Evolutionary conservation across 768 basidiomycete genomes (phyloP).

Genomic region (Steccherinum ochraceum): DNA sequence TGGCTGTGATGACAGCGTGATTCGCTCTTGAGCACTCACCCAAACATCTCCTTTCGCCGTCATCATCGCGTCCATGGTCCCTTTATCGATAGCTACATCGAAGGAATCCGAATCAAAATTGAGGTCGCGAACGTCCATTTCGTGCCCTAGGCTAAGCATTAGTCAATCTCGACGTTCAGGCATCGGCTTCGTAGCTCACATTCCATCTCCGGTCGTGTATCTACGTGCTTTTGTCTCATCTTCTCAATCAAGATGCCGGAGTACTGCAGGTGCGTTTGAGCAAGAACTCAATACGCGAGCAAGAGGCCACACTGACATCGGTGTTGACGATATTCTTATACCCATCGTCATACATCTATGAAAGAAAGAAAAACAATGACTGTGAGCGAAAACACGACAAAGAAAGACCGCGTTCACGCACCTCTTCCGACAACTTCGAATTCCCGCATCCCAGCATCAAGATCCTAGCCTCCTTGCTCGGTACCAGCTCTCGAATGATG

Average conservation of each 20-base stretch:
- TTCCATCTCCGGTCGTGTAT: slow-evolving; percentile 56
- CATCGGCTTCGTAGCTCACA: slow-evolving; percentile 34
- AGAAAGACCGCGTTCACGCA: slow-evolving; percentile 27
- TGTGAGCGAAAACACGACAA: too few species aligned
- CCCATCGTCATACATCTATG: slow-evolving; percentile 82
- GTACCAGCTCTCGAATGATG: slow-evolving; percentile 55
- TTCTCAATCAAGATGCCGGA: slow-evolving; percentile 68
- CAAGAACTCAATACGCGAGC: neutral
- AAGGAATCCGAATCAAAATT: slow-evolving; percentile 55
- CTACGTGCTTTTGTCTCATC: slow-evolving; percentile 54
- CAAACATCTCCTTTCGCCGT: slow-evolving; percentile 77
- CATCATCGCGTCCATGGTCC: slow-evolving; percentile 90
- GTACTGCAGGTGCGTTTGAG: too few species aligned
- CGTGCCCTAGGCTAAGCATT: slow-evolving; percentile 48
- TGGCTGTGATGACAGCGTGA: neutral
- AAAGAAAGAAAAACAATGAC: neutral
- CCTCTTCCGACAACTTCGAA: slow-evolving; percentile 74
- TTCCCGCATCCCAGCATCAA: slow-evolving; percentile 85
- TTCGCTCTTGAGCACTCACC: slow-evolving; percentile 35
- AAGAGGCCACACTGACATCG: slow-evolving; percentile 44
- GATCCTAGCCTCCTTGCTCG: slow-evolving; percentile 52
- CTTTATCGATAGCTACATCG: slow-evolving; percentile 85
- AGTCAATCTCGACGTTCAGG: neutral
- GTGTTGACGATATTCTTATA: slow-evolving; percentile 75
- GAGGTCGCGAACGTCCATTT: slow-evolving; percentile 76